Percentiles rank a stretch among this genome's conserved stretches.
These are phyloP conservation scores for Immersiella caudata DNA, from an alignment of 495 filamentous ascomycete genomes.

Conservation along the genomic window DNA sequence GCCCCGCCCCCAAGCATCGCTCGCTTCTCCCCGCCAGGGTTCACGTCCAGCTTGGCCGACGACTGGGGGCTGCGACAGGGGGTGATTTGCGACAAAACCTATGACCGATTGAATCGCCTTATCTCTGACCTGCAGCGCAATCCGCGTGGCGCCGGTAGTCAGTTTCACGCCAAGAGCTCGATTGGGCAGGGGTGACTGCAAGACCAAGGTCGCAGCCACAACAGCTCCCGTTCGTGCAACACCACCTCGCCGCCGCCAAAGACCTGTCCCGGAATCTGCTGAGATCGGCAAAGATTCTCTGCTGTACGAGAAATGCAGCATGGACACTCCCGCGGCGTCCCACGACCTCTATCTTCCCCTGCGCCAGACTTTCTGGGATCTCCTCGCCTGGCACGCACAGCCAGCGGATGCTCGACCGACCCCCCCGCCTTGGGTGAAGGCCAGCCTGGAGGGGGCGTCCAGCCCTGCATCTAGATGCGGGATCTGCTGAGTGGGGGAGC, in stretches of 20 bases:
- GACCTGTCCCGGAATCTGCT: background rate
- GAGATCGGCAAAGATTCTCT: background rate
- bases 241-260: background rate
- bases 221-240: background rate
- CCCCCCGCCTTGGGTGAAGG: background rate
- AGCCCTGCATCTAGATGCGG: slow-evolving; percentile 20
- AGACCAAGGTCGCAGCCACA: background rate
- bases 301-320: background rate
- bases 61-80: slow-evolving; percentile 20
- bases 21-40: slow-evolving; percentile 1
- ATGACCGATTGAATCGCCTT: slow-evolving; percentile 39
- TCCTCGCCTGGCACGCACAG: background rate
- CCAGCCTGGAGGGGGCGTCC: background rate
- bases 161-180: slow-evolving; percentile 15
- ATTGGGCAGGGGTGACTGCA: background rate
- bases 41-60: slow-evolving; percentile 11
- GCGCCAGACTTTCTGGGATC: background rate
- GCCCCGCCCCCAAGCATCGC: slow-evolving; percentile 3
- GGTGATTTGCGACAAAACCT: slow-evolving; percentile 26
- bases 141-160: slow-evolving; percentile 33
- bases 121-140: slow-evolving; percentile 35
- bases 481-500: slow-evolving; percentile 14
- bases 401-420: background rate
- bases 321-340: background rate
- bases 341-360: background rate